Conservation (phyloP, 1,284 basidiomycete species). For the Fistulina hepatica region DNA sequence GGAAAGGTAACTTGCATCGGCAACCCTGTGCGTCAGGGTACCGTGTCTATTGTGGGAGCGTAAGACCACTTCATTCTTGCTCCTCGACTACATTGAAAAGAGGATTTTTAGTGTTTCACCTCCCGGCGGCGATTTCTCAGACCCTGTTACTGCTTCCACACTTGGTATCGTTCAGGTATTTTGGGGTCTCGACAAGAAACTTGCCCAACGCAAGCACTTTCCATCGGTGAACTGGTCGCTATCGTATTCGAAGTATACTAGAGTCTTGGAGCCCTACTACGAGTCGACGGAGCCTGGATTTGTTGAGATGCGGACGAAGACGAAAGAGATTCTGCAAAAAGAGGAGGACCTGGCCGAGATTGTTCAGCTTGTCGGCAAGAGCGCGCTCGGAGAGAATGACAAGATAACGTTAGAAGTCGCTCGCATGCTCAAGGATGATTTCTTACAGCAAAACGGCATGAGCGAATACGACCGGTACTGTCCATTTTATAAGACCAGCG, state of each 20-base stretch:
- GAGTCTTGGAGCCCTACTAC: conserved; percentile 91
- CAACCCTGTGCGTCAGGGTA: conserved; percentile 80
- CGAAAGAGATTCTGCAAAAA: conserved; percentile 97
- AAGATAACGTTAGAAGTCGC: conserved; percentile 99
- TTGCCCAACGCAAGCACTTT: conserved; percentile 97
- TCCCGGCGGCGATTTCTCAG: conserved; percentile 98
- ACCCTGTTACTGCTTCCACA: conserved; percentile 95
- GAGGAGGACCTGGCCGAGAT: conserved; percentile 98
- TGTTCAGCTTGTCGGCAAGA: conserved; percentile 98
- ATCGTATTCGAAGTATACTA: conserved; percentile 98
- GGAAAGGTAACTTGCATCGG: conserved; percentile 93
- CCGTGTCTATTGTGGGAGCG: conserved; percentile 98
- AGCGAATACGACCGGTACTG: conserved; percentile 96
- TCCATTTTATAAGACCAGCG: conserved; percentile 96
- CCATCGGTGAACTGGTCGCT: conserved; percentile 99
- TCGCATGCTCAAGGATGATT: conserved; percentile 96
- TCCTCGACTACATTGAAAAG: conserved; percentile 7
- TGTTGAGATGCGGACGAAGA: conserved; percentile 81
- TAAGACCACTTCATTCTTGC: conserved; percentile 36
- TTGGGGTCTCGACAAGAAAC: conserved; percentile 93
- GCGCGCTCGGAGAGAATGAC: conserved; percentile 92
- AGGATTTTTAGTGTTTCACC: conserved; percentile 73
- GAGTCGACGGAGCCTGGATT: conserved; percentile 89
- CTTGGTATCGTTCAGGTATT: conserved; percentile 99
- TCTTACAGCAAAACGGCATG: conserved; percentile 98